Conservation (phyloP, 2,329 filamentous ascomycete species). For the Trichoderma lentiforme region DNA sequence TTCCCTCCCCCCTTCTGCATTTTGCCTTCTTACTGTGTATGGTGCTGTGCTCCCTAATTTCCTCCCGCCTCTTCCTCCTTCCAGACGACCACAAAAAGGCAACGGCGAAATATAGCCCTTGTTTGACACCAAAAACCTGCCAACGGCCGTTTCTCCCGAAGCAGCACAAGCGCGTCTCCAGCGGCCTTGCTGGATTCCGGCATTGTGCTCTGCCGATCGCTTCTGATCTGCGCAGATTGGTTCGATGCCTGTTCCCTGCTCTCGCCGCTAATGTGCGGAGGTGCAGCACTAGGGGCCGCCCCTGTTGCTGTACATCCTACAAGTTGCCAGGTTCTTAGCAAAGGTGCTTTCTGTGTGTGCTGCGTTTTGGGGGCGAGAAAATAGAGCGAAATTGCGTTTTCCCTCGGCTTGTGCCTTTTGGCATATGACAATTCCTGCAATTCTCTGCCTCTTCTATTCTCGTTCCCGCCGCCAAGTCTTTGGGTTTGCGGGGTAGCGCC, state of each 20-base stretch:
- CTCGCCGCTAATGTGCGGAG: slow-evolving; percentile 1
- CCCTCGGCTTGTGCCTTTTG: slow-evolving; percentile 2
- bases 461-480: background rate
- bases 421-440: background rate
- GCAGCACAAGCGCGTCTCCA: background rate
- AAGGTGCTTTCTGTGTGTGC: background rate
- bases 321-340: background rate
- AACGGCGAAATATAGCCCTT: background rate
- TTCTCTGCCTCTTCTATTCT: background rate
- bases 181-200: slow-evolving; percentile 2
- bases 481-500: background rate
- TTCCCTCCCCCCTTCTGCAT: background rate
- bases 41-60: background rate
- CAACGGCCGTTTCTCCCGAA: slow-evolving; percentile 12
- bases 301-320: background rate
- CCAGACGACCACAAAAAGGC: background rate
- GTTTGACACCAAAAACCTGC: background rate
- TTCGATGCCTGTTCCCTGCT: background rate
- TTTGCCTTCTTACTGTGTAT: background rate
- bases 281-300: background rate
- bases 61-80: background rate
- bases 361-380: background rate
- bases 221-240: background rate
- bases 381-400: background rate
- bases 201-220: slow-evolving; percentile 6